Evolutionary conservation across 1,139 yeast species (phyloP), one percentile per base, ranked within the genome.

Genomic region (Meyerozyma sp.): DNA sequence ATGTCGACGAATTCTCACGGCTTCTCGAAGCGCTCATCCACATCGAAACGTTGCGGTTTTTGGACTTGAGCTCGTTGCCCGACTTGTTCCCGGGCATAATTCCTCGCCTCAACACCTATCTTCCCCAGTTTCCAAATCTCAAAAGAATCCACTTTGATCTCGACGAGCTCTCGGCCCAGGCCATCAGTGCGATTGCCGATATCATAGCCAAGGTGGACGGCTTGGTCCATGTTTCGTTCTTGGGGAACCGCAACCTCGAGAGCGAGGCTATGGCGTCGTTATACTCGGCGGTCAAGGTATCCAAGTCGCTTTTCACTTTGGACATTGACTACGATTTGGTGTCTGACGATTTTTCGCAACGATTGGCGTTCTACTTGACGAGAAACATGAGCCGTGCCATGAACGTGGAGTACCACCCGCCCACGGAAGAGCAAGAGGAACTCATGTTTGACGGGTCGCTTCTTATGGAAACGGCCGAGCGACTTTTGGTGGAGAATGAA

Each of bases 301-400:
- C 94, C 0, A 68, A 68, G 27, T 73, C 85, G 4, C 68, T 91
- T 25, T 81, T 81, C 50, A 81, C 84, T 2, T 65, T 91, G 42
- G 95, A 88, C 53, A 66, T 88, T 43, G 95, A 89, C 56, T 77
- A 79, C 50, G 85, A 79, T 42, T 63, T 75, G 46, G 75, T 88
- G 45, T 79, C 87, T 14, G 90, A 84, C 49, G 81, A 81, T 49
- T 70, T 90, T 40, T 79, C 85, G 26, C 86, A 90, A 36, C 77
- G 91, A 59, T 79, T 90, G 49, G 94, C 95, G 0, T 78, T 86
- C 47, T 84, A 85, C 57, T 71, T 91, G 55, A 82, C 90, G 84
- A 77, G 85, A 56, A 90, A 90, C 58, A 83, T 90, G 85, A 91
- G 88, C 55, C 68, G 63, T 40, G 69, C 73, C 16, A 66, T 82